A percentile compares a stretch with the other conserved stretches of the same genome.
phyloP scores from a whole-genome alignment of 805 yeast species.

The Babjeviella inositovora region DNA sequence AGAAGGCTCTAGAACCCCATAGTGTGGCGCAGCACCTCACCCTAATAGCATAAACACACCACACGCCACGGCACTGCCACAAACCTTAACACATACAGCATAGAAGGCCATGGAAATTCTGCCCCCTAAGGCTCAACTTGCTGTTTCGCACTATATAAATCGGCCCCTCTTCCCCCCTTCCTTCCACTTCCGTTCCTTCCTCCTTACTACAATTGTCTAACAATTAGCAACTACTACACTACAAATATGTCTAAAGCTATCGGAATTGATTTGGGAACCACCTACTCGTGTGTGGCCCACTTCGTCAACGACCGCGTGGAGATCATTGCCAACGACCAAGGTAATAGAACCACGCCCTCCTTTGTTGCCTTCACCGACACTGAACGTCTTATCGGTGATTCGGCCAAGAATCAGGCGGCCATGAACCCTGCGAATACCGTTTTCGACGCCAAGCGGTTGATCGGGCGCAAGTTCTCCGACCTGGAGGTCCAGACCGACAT shows the following conservation, averaged over 20 bases:
- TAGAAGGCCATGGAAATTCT: too few relatives aligned
- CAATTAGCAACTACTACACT: too few relatives aligned
- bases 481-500: conserved; percentile 65
- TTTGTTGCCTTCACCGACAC: conserved; percentile 93
- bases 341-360: conserved; percentile 96
- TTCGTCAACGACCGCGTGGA: conserved; percentile 79
- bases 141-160: too few relatives aligned
- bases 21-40: too few relatives aligned
- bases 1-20: too few relatives aligned
- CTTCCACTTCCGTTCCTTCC: too few relatives aligned
- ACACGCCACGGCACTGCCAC: too few relatives aligned
- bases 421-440: conserved; percentile 91
- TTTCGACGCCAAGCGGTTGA: conserved; percentile 90
- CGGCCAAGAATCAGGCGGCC: conserved; percentile 97
- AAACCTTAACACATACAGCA: too few relatives aligned
- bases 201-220: too few relatives aligned
- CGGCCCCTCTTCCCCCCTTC: too few relatives aligned
- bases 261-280: conserved; percentile 94
- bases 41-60: too few relatives aligned
- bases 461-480: conserved; percentile 72
- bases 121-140: too few relatives aligned
- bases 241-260: conserved; percentile 37
- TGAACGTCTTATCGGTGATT: conserved; percentile 93
- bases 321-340: conserved; percentile 94
- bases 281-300: conserved; percentile 95